These are phyloP conservation scores for Discostella pseudostelligera DNA, from an alignment of 108 stramenopile species.

Conservation along the genomic window DNA sequence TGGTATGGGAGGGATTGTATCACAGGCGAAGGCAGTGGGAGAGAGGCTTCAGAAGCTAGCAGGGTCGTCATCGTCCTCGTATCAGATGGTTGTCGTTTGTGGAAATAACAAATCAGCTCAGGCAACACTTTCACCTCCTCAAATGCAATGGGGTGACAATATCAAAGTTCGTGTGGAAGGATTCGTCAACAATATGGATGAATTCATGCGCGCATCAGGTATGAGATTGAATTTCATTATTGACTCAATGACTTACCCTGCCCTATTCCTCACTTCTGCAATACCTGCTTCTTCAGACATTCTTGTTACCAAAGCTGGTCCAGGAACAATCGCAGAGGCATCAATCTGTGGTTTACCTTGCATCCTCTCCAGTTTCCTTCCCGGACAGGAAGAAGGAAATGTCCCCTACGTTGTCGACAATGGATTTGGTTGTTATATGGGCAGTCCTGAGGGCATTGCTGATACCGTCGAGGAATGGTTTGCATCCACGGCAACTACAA, in stretches of 20 bases:
- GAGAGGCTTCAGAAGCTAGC: slow-evolving; percentile 52
- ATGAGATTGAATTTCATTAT: neutral
- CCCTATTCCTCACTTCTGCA: too few species aligned
- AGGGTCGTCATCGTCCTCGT: slow-evolving; percentile 17
- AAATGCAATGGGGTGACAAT: slow-evolving; percentile 47
- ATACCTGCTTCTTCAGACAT: slow-evolving; percentile 43
- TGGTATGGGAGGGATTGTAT: slow-evolving; percentile 91
- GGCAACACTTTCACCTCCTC: slow-evolving; percentile 35
- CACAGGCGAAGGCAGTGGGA: slow-evolving; percentile 74
- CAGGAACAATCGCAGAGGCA: slow-evolving; percentile 97
- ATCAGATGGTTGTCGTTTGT: slow-evolving; percentile 94
- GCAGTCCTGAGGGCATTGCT: slow-evolving; percentile 76
- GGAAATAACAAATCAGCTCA: slow-evolving; percentile 86
- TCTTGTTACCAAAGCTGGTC: slow-evolving; percentile 90
- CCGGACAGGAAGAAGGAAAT: slow-evolving; percentile 96
- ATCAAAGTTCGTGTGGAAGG: slow-evolving; percentile 72
- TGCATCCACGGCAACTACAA: slow-evolving; percentile 34
- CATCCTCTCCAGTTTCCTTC: slow-evolving; percentile 88
- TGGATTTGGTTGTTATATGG: slow-evolving; percentile 88
- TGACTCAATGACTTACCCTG: too few species aligned
- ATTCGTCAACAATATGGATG: slow-evolving; percentile 95
- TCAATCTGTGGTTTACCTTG: slow-evolving; percentile 92
- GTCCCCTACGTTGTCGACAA: slow-evolving; percentile 86
- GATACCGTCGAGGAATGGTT: slow-evolving; percentile 83
- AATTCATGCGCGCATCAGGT: slow-evolving; percentile 88